These are phyloP conservation scores for Moesziomyces globuligerus DNA, from an alignment of 1,284 basidiomycete species.

Conservation along the genomic window DNA sequence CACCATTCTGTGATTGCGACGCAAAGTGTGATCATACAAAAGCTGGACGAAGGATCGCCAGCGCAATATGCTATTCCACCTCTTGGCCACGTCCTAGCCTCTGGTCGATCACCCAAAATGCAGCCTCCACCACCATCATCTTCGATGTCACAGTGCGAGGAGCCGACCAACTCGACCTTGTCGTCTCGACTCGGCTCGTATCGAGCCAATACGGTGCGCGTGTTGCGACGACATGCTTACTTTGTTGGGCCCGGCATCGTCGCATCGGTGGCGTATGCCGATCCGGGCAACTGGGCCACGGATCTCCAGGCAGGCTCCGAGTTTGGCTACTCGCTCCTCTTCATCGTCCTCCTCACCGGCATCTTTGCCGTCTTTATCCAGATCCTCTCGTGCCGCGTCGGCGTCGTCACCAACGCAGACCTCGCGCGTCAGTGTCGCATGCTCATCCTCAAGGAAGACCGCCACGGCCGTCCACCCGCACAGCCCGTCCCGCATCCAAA, in stretches of 20 bases:
- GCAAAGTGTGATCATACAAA: no score
- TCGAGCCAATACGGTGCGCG: conserved; percentile 15
- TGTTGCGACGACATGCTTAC: conserved; percentile 46
- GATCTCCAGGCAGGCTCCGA: conserved; percentile 65
- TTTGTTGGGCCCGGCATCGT: conserved; percentile 60
- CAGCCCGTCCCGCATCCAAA: conserved; percentile 77
- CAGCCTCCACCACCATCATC: neutral
- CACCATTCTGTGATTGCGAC: neutral
- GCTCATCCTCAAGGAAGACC: conserved; percentile 51
- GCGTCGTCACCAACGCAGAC: conserved; percentile 70
- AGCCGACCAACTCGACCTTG: neutral
- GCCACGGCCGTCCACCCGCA: conserved; percentile 68
- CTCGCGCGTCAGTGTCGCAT: conserved; percentile 53
- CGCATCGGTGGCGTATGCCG: conserved; percentile 59
- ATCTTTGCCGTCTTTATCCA: conserved; percentile 83
- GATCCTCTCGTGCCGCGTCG: conserved; percentile 72
- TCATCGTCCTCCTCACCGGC: conserved; percentile 84
- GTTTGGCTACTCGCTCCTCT: conserved; percentile 82
- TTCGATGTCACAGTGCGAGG: no score
- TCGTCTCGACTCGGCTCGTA: conserved; percentile 11
- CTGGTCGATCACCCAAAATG: no score
- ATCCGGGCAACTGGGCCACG: conserved; percentile 65
- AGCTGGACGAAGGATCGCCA: no score
- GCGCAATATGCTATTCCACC: no score
- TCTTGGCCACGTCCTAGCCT: no score